A percentile compares a stretch with the other conserved stretches of the same genome.
phyloP scores from a whole-genome alignment of 768 basidiomycete species.

The Leccinum arenicola region DNA sequence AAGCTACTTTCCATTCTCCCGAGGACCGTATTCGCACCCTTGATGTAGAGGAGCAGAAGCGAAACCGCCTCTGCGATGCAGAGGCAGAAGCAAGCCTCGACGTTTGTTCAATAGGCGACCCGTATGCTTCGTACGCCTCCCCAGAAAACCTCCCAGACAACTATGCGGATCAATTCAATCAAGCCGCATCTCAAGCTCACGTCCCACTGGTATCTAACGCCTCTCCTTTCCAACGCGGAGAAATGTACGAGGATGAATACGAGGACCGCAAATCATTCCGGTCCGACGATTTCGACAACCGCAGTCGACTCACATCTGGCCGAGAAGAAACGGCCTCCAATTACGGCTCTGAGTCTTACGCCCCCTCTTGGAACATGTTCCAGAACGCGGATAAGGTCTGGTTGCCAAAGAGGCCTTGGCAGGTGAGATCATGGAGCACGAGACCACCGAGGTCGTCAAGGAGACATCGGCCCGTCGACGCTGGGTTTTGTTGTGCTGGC shows the following conservation, averaged over 20 bases:
- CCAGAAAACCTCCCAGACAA: too few species aligned
- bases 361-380: slow-evolving; percentile 96
- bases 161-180: too few species aligned
- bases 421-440: too few species aligned
- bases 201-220: slow-evolving; percentile 52
- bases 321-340: slow-evolving; percentile 78
- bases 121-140: too few species aligned
- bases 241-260: slow-evolving; percentile 74
- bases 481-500: too few species aligned
- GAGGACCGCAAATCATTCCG: slow-evolving; percentile 72
- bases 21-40: slow-evolving; percentile 83
- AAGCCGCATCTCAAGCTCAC: too few species aligned
- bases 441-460: too few species aligned
- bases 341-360: slow-evolving; percentile 90
- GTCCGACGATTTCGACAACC: slow-evolving; percentile 77
- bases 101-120: too few species aligned
- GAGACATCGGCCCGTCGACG: too few species aligned
- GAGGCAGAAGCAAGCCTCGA: too few species aligned
- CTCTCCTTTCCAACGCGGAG: slow-evolving; percentile 77
- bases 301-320: slow-evolving; percentile 73
- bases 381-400: slow-evolving; percentile 68
- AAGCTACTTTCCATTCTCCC: slow-evolving; percentile 78
- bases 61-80: slow-evolving; percentile 66
- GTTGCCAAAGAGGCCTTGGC: slow-evolving; percentile 81
- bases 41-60: slow-evolving; percentile 85